Base-by-base conservation (phyloP, 345 rosid genomes). In the Combretum micranthum region DNA sequence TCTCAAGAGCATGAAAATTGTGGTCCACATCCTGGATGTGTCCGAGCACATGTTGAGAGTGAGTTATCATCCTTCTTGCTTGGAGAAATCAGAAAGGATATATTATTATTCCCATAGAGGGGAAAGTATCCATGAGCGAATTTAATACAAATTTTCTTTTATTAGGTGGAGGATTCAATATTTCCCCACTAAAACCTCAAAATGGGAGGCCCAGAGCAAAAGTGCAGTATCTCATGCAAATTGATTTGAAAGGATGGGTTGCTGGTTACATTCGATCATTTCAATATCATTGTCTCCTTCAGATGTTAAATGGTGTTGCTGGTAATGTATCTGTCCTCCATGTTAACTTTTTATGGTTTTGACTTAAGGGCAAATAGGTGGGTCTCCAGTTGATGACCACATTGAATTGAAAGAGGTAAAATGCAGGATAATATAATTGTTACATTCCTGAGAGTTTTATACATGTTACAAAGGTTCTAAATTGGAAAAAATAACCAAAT, bases 241-340 rank as follows among this genome's bases (percentile, higher is more conserved):
- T 94, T 52, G 99, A 94, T 84, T 77, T 94, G 12, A 94, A 94
- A 82, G 99, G 99, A 50, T 90, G 99, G 99, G 96, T 84, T 49
- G 83, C 65, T 42, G 96, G 97, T 69, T 94, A 90, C 75, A 21
- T 74, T 75, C 80, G 96, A 52, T 83, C 97, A 42, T 94, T 85
- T 77, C 96, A 90, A 73, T 97, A 94, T 48, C 88, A 94, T 68
- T 90, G 96, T 81, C 97, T 94, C 67, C 93, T 90, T 72, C 99
- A 94, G 75, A 80, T 94, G 92, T 77, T 94, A 58, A 94, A 94
- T 69, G 86, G 93, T 66, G 99, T 94, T 47, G 88, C 97, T 57
- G 99, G 99, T 90, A 61, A 72, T 78, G 6, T 7, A 32, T 32
- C 39, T 7, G 9, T 32, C 39, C 39, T 32, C 39, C 10, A 32